Base-by-base conservation (phyloP, 163 green algal species). In the Trebouxiophyceae sp. region DNA sequence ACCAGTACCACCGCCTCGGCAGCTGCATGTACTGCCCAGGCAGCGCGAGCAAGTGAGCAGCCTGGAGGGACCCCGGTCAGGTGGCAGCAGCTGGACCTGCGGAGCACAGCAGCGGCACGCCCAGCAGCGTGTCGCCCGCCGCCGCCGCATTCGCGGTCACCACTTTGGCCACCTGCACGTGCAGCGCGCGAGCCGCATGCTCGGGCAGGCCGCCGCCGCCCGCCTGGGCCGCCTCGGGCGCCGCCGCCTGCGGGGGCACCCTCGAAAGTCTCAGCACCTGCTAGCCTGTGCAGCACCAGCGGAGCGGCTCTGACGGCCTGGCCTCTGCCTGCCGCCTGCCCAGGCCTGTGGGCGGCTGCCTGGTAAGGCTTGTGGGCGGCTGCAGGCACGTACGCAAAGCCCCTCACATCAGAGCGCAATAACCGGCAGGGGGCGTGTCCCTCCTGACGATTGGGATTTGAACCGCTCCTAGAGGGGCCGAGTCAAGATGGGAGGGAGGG, bases 51-150 rank as follows among this genome's bases (percentile, higher is more conserved):
- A 50, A 8, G 16, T n/a, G 39, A n/a, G 8, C 8, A 50, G 8
- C 8, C 39, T n/a, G 39, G 8, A n/a, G 8, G 39, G 16, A 50
- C 8, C 39, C 8, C 8, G 8, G 39, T 50, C 16, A 8, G 39
- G 8, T 8, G 8, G 39, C 39, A 50, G 8, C 16, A 16, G 8
- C 8, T 50, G n/a, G 22, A 74, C 73, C 80, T 44, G 74, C 86
- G 5, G 85, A 83, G 71, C 78, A 89, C 45, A 92, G 82, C 45
- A 96, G 78, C 3, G 87, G 85, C 26, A 95, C 87, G 0, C 79
- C 83, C 57, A 95, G 79, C 72, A 95, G 77, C 23, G 67, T 65
- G 65, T 96, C 89, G 1, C 88, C 88, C 33, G 88, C 72, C 19
- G 56, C 75, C n/a, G 86, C 80, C 6, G 85, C 84, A 60, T 95